These are phyloP conservation scores for Irpex sp. DNA, from an alignment of 1,284 basidiomycete genomes.

Conservation along the genomic window DNA sequence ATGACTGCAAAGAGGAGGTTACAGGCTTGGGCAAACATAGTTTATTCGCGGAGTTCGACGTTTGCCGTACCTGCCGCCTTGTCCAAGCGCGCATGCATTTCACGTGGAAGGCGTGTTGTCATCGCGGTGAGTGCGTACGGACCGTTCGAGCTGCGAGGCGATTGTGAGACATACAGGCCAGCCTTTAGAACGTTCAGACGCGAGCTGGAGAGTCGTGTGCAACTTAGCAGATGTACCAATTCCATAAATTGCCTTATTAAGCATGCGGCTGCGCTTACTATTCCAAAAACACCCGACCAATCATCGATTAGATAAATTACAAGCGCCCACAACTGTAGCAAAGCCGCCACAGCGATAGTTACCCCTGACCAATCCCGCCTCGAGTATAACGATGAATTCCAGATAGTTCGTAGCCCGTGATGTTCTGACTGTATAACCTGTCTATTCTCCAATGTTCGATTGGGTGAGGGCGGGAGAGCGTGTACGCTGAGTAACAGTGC, in stretches of 20 bases:
- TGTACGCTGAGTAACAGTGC: conserved; percentile 11
- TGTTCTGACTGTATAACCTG: neutral
- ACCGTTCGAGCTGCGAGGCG: too few relatives aligned
- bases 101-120: neutral
- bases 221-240: neutral
- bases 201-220: too few relatives aligned
- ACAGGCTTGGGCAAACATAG: neutral
- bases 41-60: neutral
- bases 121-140: too few relatives aligned
- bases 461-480: conserved; percentile 10
- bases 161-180: too few relatives aligned
- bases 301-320: neutral
- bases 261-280: neutral
- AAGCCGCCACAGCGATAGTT: neutral
- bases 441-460: conserved; percentile 12
- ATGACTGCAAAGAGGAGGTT: neutral
- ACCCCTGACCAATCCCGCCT: conserved; percentile 2
- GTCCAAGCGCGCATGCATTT: neutral
- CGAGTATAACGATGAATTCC: neutral
- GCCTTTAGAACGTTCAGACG: too few relatives aligned
- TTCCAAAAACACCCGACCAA: neutral
- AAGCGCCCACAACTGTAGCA: neutral
- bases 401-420: neutral
- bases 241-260: neutral
- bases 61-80: neutral